phyloP scores from a whole-genome alignment of 176 grass and related monocot genomes.

The Miscanthus lutarioriparius region DNA sequence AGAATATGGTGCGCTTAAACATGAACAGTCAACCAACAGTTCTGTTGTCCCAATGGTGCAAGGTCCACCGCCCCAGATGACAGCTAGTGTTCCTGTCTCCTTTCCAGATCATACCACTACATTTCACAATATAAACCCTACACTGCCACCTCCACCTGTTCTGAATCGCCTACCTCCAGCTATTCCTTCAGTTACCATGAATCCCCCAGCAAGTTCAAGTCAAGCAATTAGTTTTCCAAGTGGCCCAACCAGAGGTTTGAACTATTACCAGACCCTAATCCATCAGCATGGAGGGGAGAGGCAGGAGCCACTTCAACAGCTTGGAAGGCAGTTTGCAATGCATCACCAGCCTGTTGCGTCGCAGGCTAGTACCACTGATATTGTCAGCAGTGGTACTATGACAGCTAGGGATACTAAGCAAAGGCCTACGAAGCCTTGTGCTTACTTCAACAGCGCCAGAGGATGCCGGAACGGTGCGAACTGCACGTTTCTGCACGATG shows the following conservation, averaged over 20 bases:
- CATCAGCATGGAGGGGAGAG: constrained; percentile 89
- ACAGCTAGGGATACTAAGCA: constrained; percentile 45
- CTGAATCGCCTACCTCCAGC: constrained; percentile 38
- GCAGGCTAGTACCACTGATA: constrained; percentile 39
- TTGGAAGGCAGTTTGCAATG: constrained; percentile 43
- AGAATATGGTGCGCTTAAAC: constrained; percentile 53
- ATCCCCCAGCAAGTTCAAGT: constrained; percentile 35
- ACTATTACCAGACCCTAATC: constrained; percentile 81
- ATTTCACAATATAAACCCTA: constrained; percentile 33
- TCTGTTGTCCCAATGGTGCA: constrained; percentile 35
- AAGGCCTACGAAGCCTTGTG: constrained; percentile 72
- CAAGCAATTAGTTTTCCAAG: constrained; percentile 33
- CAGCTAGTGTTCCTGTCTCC: background rate
- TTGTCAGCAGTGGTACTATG: constrained; percentile 19
- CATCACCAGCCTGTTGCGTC: constrained; percentile 37
- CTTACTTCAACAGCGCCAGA: constrained; percentile 73
- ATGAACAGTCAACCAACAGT: constrained; percentile 46
- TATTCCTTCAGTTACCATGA: constrained; percentile 38
- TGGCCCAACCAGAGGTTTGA: constrained; percentile 45
- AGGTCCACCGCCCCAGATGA: constrained; percentile 32
- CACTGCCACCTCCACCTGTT: constrained; percentile 32
- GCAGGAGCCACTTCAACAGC: constrained; percentile 43
- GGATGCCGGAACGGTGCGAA: constrained; percentile 79
- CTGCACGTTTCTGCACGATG: constrained; percentile 82
- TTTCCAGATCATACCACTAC: constrained; percentile 35